phyloP scores from a whole-genome alignment of 2,329 filamentous ascomycete species.

The Phyllachora maydis region DNA sequence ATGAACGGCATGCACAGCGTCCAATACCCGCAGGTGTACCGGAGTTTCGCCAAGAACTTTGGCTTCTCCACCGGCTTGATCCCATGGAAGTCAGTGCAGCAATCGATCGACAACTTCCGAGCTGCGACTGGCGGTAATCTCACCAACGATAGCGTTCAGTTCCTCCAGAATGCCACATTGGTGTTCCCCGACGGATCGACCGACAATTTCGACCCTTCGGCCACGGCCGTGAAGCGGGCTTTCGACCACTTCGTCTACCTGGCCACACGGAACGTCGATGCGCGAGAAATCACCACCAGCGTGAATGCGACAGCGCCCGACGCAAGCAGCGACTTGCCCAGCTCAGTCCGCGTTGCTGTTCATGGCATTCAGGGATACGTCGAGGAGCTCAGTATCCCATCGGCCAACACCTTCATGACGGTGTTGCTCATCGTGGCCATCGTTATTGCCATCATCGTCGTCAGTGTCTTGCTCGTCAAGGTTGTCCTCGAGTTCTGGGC shows the following conservation, averaged over 20 bases:
- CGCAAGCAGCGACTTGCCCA: constrained; percentile 7
- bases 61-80: constrained; percentile 75
- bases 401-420: constrained; percentile 91
- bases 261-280: too few species aligned
- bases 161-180: constrained; percentile 56
- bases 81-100: constrained; percentile 63
- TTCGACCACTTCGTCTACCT: constrained; percentile 25
- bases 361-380: constrained; percentile 64
- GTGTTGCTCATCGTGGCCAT: constrained; percentile 78
- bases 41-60: constrained; percentile 83
- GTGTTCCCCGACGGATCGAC: constrained; percentile 43
- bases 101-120: constrained; percentile 69
- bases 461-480: constrained; percentile 77
- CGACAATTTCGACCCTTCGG: constrained; percentile 12
- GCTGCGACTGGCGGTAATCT: constrained; percentile 67
- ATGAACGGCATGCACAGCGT: constrained; percentile 95
- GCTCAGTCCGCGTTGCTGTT: constrained; percentile 28
- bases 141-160: constrained; percentile 55
- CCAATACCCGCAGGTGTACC: constrained; percentile 69
- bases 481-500: constrained; percentile 82
- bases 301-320: constrained; percentile 16
- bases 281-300: constrained; percentile 28
- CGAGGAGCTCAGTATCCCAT: constrained; percentile 68
- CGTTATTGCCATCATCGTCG: constrained; percentile 61
- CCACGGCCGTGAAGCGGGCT: constrained; percentile 25